A percentile compares a stretch with the other conserved stretches of the same genome.
phyloP scores from a whole-genome alignment of 345 rosid genomes.

The Abelmoschus esculentus region DNA sequence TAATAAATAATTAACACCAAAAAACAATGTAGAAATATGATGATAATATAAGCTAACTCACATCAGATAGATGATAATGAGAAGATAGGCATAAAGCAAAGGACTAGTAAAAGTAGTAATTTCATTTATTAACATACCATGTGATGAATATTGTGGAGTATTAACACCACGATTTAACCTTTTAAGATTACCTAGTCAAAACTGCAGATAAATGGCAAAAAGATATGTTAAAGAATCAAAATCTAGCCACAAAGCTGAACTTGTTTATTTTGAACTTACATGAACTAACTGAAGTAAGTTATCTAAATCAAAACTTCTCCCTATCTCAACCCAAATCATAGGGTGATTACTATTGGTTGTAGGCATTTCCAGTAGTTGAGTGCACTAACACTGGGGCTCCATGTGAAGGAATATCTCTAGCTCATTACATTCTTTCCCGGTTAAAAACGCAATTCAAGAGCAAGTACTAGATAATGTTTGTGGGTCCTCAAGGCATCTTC shows the following conservation, averaged over 20 bases:
- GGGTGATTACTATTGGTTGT: background rate
- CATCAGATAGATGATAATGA: too few species aligned
- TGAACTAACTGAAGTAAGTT: too few species aligned
- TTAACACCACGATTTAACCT: background rate
- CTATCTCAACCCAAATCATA: background rate
- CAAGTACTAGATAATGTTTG: constrained; percentile 4
- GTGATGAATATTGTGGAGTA: background rate
- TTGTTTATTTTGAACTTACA: too few species aligned
- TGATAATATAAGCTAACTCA: background rate
- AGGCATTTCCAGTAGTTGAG: background rate
- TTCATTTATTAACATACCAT: background rate
- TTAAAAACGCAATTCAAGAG: background rate
- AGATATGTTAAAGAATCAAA: too few species aligned
- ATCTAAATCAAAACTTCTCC: too few species aligned
- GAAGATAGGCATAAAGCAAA: too few species aligned
- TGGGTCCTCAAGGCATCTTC: constrained; percentile 9
- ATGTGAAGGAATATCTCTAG: background rate
- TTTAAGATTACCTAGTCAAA: too few species aligned
- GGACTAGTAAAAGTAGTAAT: too few species aligned
- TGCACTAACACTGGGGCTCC: constrained; percentile 10
- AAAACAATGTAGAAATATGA: background rate
- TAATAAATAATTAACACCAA: background rate
- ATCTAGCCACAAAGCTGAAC: too few species aligned
- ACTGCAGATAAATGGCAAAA: too few species aligned
- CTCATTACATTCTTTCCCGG: constrained; percentile 1